Base-by-base conservation (phyloP, 345 rosid genomes). In the Corchorus capsularis region DNA sequence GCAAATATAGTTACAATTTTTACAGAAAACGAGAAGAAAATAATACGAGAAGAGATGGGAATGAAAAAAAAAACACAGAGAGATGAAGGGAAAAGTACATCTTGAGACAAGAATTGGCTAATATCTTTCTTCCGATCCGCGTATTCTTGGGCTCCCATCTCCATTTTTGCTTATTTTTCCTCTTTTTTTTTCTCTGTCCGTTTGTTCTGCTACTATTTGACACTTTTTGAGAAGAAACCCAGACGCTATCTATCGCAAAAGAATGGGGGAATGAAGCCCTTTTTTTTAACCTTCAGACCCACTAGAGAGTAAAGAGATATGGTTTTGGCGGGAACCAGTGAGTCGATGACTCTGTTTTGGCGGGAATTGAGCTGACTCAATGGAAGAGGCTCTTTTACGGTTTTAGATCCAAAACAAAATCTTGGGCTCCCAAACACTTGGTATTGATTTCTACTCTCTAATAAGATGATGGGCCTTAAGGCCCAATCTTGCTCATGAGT, bases 61-160 rank as follows among this genome's bases (percentile, higher is more conserved):
- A 62, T 59, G 53, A 20, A 27, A 27, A 27, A 27, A 27, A 27
- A 27, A 27, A 27, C 20, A 46, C 13, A 39, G 19, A 59, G 39
- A 9, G 8, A 20, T 19, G 37, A 13, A 60, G 6, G 55, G 19
- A 82, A 17, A 27, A 11, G 19, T 79, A 94, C 98, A 78, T 85
- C 87, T 71, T 88, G 89, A 72, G 94, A 97, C 7, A 96, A 77
- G 79, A 96, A 96, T 20, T 88, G 92, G 34, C 84, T 70, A 59
- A 96, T 88, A 74, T 91, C 97, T 41, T 41, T 72, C 63, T 74
- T 59, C 57, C 78, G 49, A 53, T 75, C 78, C 1, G 78, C 78
- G 20, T 75, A 75, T 39, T 75, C 78, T 47, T 75, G 78, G 54
- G 72, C 78, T 66, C 72, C 78, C 45, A 75, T 66, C 65, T 75